Evolutionary conservation across 805 yeast species (phyloP).

Genomic region (Yarrowia deformans): DNA sequence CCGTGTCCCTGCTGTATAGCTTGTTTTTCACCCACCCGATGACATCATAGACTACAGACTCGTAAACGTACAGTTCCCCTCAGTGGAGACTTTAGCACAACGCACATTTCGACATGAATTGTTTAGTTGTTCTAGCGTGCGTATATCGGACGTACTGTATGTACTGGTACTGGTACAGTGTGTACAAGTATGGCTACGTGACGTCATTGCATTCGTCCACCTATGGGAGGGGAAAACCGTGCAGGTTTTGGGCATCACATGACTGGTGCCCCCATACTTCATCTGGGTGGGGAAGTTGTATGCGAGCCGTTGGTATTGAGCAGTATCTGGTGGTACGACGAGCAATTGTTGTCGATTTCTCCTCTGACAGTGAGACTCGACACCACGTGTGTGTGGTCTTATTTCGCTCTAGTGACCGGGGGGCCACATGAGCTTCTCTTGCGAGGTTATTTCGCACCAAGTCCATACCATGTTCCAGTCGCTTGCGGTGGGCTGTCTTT

Average conservation of each 20-base stretch:
- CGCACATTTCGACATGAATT: not conserved
- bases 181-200: not conserved
- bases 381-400: conserved; percentile 2
- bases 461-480: not conserved
- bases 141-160: no score
- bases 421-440: conserved; percentile 5
- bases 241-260: conserved; percentile 8
- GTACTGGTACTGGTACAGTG: not conserved
- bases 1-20: no score
- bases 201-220: conserved; percentile 5
- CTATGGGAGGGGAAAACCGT: conserved; percentile 8
- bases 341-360: not conserved
- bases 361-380: not conserved
- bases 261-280: conserved; percentile 4
- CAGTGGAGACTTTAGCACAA: conserved; percentile 8
- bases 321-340: not conserved
- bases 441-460: conserved; percentile 1
- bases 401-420: not conserved
- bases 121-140: not conserved
- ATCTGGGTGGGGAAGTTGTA: conserved; percentile 8
- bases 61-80: not conserved
- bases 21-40: not conserved
- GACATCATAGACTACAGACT: not conserved
- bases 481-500: conserved; percentile 21
- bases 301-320: not conserved